Conservation (phyloP, 164 flowering plant genomes). For the Vitis riparia region DNA sequence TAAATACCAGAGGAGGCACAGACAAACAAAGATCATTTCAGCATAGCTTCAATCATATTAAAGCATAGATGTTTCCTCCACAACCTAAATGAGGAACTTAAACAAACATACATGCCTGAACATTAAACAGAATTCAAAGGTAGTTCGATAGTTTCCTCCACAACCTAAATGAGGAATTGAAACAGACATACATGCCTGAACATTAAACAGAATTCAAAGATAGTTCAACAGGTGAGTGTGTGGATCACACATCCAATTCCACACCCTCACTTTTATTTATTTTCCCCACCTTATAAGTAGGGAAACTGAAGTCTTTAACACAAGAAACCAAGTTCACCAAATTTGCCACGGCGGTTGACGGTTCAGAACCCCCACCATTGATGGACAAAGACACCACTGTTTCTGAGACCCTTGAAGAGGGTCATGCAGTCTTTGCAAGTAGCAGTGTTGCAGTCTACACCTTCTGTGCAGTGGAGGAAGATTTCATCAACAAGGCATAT, state of each 20-base stretch:
- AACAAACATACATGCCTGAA: not conserved
- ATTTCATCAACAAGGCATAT: constrained; percentile 87
- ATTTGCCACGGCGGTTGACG: not conserved
- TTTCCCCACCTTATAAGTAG: too few species aligned
- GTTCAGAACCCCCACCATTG: constrained; percentile 55
- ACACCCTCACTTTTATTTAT: not conserved
- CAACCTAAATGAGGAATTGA: too few species aligned
- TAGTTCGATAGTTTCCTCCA: not conserved
- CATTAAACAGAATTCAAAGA: too few species aligned
- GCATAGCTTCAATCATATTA: not conserved
- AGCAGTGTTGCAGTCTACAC: constrained; percentile 19
- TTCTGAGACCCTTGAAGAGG: constrained; percentile 54
- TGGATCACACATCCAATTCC: too few species aligned
- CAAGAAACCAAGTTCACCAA: too few species aligned
- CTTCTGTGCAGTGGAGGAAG: constrained; percentile 61
- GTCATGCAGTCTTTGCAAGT: constrained; percentile 43
- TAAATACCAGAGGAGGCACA: not conserved
- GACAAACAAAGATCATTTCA: constrained; percentile 1
- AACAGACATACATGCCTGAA: too few species aligned
- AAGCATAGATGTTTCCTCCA: constrained; percentile 13
- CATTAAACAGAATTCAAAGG: constrained; percentile 7
- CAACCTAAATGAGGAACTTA: constrained; percentile 9
- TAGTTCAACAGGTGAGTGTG: too few species aligned
- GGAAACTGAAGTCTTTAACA: too few species aligned
- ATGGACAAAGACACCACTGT: constrained; percentile 70